A percentile compares a stretch with the other conserved stretches of the same genome.
Conservation (phyloP, 1,139 yeast species). For the Scheffersomyces illinoinensis region DNA sequence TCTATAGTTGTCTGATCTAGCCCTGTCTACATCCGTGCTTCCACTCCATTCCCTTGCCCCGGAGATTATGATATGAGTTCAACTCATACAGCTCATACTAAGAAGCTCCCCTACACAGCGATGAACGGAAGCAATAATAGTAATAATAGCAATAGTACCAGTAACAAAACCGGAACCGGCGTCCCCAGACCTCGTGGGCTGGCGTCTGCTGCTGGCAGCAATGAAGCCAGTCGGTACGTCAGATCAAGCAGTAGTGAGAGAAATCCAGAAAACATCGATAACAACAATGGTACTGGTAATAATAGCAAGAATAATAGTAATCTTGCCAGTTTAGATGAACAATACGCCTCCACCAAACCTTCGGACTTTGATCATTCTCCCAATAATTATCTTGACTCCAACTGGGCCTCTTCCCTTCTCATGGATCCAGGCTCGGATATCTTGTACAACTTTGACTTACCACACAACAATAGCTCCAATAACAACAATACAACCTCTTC, state of each 20-base stretch:
- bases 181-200: neutral
- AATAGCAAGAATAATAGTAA: conserved; percentile 2
- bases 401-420: conserved; percentile 41
- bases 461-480: conserved; percentile 1
- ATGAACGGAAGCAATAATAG: neutral
- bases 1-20: neutral
- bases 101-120: neutral
- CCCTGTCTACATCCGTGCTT: neutral
- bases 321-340: conserved; percentile 1
- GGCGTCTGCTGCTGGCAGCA: neutral
- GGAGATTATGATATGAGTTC: neutral
- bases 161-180: neutral
- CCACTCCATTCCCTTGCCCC: neutral
- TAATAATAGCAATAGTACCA: neutral
- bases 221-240: neutral
- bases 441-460: conserved; percentile 31
- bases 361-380: conserved; percentile 26
- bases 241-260: neutral
- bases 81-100: neutral
- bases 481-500: conserved; percentile 4
- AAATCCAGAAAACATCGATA: neutral
- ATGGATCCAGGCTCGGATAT: conserved; percentile 41
- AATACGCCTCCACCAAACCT: conserved; percentile 1
- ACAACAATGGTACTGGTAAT: conserved; percentile 4
- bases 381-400: conserved; percentile 42